Evolutionary conservation across 129 eudicot species (phyloP), one percentile per base, ranked within the genome.

Genomic region (Smallanthus sonchifolius): DNA sequence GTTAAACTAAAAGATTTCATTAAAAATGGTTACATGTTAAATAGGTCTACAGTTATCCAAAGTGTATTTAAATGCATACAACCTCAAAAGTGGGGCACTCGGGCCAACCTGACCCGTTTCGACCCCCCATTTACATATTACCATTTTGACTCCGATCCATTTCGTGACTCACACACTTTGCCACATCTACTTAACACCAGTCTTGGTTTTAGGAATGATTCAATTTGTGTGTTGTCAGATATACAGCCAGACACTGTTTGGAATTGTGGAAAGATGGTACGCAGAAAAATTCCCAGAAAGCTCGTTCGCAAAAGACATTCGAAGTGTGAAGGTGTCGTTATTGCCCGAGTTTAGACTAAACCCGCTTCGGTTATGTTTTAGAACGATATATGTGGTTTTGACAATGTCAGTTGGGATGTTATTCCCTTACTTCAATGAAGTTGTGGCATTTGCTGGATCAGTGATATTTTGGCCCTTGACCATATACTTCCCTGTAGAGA

Each of bases 191-290:
- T 35, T 55, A 55, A 5, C 20, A 17, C 62, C 62, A 20, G 30
- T 59, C 65, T 24, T 24, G 30, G 30, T 24, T 24, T 24, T 32
- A 11, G 38, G 17, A 32, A 10, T 0, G 8, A 59, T 32, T 59
- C 65, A 30, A 3, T 59, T 43, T 9, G 8, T 70, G 72, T 65
- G 34, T 60, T 80, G 14, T 15, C 74, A 91, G 91, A 83, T 89
- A 48, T 87, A 77, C 76, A 82, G 90, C 79, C 98, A 93, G 65
- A 84, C 96, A 36, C 82, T 85, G 10, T 87, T 80, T 71, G 92
- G 82, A 59, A 74, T 68, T 44, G 83, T 79, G 37, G 95, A 92
- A 80, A 73, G 89, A 74, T 84, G 82, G 85, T 67, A 84, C 36
- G 73, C 76, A 2, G 73, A 68, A 64, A 84, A 77, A 71, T 89